Base-by-base conservation (phyloP, 495 filamentous ascomycete species). In the Neurospora cerealis region DNA sequence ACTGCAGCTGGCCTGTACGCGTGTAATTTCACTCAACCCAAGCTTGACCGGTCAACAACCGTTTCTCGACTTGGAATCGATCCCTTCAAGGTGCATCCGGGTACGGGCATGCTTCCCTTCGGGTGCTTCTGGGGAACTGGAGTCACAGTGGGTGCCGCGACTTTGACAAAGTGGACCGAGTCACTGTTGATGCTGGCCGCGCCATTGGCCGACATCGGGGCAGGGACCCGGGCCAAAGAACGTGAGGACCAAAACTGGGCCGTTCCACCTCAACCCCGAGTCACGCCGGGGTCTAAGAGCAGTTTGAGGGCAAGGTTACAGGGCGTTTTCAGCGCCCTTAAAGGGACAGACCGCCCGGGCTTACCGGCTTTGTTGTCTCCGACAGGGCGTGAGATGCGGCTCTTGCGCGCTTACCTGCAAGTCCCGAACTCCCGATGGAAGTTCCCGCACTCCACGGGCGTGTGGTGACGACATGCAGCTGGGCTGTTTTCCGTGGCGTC, bases 21-120 rank as follows among this genome's bases (percentile, higher is more conserved):
- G n/a, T 62, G 41, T 44, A 24, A 34, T 72, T 66, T 72, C 42
- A 66, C 71, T 72, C 71, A 66, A 66, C 17, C 71, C 32, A 28
- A 28, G 48, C 48, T 28, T 60, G 71, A 15, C 32, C 44, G 15
- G 28, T 62, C 28, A 32, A 62, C 54, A 34, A 32, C 28, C 13
- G 54, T 62, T 34, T 62, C 54, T 62, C 54, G 28, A 34, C 34
- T 32, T 6, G 54, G 54, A 62, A 34, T 62, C 15, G 15, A 28
- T 19, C 28, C 15, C 54, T 34, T 62, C 54, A 62, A 62, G 54
- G 15, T 62, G 54, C 54, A 17, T 34, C 34, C 28, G 13, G 46
- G 24, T 62, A 34, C 13, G 24, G 54, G 6, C 54, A 62, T 62
- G 54, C 13, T 32, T 41, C 40, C 5, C 40, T 41, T 62, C 46